Base-by-base conservation (phyloP, 495 filamentous ascomycete species). In the Bacidia gigantensis region DNA sequence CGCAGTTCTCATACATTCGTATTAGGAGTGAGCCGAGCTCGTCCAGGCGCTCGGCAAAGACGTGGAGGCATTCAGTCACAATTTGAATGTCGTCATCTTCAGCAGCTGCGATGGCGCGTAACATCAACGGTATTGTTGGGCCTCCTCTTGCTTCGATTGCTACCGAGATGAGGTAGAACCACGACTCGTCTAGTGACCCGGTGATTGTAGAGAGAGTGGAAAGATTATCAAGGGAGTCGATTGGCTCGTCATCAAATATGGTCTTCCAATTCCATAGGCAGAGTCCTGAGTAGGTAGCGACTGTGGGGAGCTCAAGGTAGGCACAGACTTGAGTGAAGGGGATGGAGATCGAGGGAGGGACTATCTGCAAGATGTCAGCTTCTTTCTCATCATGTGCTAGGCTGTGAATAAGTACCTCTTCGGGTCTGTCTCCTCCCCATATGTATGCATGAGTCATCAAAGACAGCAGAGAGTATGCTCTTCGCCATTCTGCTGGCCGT, bases 251-350 rank as follows among this genome's bases (percentile, higher is more conserved):
- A 39, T 75, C 65, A 61, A 95, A 94, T 40, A 97, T 75, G 0
- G 89, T 84, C 65, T 85, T 87, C 72, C 84, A 97, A 66, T 99
- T 99, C 92, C 93, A 99, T 26, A 99, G 74, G 53, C 82, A 86
- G 9, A 95, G 78, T 18, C 82, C 86, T 10, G 92, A 86, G 62
- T 96, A 99, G 26, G 93, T 96, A 49, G 92, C 93, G 26, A 99
- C 92, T 2, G 89, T 86, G 18, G 89, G 89, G 40, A 99, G 70
- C 55, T 95, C 87, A 20, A 99, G 80, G 52, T 83, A 78, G 24
- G 78, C 69, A 55, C 87, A 96, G 17, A 90, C 76, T 58, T 80
- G 61, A 23, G 92, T 75, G 58, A 94, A 78, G 3, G 92, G 92
- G 24, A 87, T 77, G 11, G 89, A 86, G 53, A 99, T 76, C 55